phyloP scores from a whole-genome alignment of 495 filamentous ascomycete species.

The Clohesyomyces aquaticus region DNA sequence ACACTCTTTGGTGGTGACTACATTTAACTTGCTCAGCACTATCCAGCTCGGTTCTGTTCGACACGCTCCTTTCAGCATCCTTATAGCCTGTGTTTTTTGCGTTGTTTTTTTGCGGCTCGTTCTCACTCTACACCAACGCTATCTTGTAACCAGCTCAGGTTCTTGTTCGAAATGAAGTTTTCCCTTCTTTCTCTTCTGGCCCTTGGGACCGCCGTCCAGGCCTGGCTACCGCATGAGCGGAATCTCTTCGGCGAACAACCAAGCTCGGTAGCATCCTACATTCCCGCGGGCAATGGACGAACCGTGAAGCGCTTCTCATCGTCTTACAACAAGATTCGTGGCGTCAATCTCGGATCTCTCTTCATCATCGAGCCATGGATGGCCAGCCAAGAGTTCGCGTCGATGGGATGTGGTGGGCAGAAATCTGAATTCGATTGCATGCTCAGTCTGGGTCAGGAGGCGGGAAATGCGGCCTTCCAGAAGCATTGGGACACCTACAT shows the following conservation, averaged over 20 bases:
- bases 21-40: not conserved
- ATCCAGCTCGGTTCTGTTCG: not conserved
- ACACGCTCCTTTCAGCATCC: not conserved
- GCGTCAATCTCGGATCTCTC: conserved; percentile 64
- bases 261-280: not conserved
- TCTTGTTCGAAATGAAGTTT: conserved; percentile 17
- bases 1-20: not conserved
- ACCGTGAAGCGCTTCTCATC: conserved; percentile 43
- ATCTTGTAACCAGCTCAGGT: no score
- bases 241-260: conserved; percentile 25
- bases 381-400: conserved; percentile 52
- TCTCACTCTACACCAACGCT: no score
- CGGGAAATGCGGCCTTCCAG: conserved; percentile 58
- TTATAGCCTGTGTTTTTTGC: no score
- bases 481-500: conserved; percentile 65
- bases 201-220: conserved; percentile 9
- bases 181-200: conserved; percentile 16
- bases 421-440: conserved; percentile 65
- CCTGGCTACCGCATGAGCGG: conserved; percentile 34
- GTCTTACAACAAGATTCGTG: conserved; percentile 56
- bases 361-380: conserved; percentile 68
- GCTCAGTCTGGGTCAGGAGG: conserved; percentile 55
- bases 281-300: conserved; percentile 26
- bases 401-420: conserved; percentile 58
- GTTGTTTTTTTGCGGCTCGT: no score